Percentiles rank a stretch among this genome's conserved stretches.
These are phyloP conservation scores for Nemania serpens DNA, from an alignment of 2,329 filamentous ascomycete genomes.

Conservation along the genomic window DNA sequence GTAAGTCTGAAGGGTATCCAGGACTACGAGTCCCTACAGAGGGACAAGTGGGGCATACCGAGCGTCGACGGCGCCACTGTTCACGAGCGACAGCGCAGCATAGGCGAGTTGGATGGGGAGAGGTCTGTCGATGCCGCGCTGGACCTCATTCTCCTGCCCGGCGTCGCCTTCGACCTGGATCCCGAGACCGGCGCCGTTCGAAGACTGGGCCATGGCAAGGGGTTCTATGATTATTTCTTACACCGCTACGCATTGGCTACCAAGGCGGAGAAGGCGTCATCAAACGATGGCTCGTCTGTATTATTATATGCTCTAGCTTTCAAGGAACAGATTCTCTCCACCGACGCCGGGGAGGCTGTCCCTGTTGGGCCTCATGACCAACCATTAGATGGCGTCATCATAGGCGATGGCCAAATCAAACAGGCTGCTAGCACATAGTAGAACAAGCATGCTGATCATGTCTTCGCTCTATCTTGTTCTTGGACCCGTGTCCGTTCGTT, in stretches of 20 bases:
- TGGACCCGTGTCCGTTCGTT: constrained; percentile 1
- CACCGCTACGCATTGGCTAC: constrained; percentile 65
- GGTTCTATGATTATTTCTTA: constrained; percentile 96
- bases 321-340: constrained; percentile 77
- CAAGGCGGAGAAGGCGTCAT: constrained; percentile 41
- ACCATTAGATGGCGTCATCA: constrained; percentile 75
- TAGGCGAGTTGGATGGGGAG: constrained; percentile 62
- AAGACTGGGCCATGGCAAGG: constrained; percentile 89
- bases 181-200: constrained; percentile 60
- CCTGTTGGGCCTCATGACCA: constrained; percentile 79
- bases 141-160: constrained; percentile 89
- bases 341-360: constrained; percentile 63
- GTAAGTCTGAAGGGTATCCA: constrained; percentile 72
- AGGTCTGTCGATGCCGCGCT: constrained; percentile 57
- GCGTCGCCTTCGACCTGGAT: constrained; percentile 83
- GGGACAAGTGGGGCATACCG: constrained; percentile 95
- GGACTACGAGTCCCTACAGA: constrained; percentile 77
- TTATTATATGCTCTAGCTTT: constrained; percentile 78
- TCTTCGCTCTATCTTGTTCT: constrained; percentile 15
- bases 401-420: constrained; percentile 69
- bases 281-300: constrained; percentile 46
- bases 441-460: constrained; percentile 28
- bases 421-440: constrained; percentile 37
- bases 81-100: constrained; percentile 69
- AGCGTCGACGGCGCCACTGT: constrained; percentile 72